Base-by-base conservation (phyloP, 2,329 filamentous ascomycete genomes). In the Golovinomyces cichoracearum region DNA sequence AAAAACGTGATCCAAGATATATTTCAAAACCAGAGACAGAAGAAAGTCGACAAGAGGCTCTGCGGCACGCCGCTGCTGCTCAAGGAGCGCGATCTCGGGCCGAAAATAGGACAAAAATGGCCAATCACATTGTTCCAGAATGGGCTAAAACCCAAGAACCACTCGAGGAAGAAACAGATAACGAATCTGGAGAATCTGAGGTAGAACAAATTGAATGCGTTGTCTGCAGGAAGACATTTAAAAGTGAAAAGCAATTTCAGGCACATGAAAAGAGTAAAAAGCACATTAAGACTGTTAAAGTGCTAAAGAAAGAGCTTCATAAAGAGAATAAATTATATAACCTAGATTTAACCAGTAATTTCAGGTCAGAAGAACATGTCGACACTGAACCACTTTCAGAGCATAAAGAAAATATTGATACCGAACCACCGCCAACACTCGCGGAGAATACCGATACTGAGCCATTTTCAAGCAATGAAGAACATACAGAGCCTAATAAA, bases 261-360 rank as follows among this genome's bases (percentile, higher is more conserved):
- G 79, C 81, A 2, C 90, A 98, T 58, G 86, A 94, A 65, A 84
- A 80, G 65, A 95, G 88, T 68, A 98, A 93, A 63, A 98, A 95
- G 64, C 90, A 98, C 58, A 64, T 78, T 52, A 95, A 93, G 61
- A 80, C 84, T 2, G 71, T 94, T 5, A 78, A 86, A 55, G 74
- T 85, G 52, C 64, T 98, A 35, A 76, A 76, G 57, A 72, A 74
- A 57, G 78, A 90, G 61, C 93, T 98, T 85, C 74, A 71, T 56
- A 76, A 78, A 56, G 82, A 98, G 57, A 80, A 86, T 57, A 67
- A 68, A 44, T 68, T 76, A 45, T 62, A 84, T 7, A 63, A 72
- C 38, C 58, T 78, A 3, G 61, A 65, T 47, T 52, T 56, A 1
- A 53, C 50, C 9, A 22, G 35, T 38, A 33, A 33, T 33, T 15